Evolutionary conservation across 129 eudicot species (phyloP), one percentile per base, ranked within the genome.

Genomic region (Pulicaria dysenterica): DNA sequence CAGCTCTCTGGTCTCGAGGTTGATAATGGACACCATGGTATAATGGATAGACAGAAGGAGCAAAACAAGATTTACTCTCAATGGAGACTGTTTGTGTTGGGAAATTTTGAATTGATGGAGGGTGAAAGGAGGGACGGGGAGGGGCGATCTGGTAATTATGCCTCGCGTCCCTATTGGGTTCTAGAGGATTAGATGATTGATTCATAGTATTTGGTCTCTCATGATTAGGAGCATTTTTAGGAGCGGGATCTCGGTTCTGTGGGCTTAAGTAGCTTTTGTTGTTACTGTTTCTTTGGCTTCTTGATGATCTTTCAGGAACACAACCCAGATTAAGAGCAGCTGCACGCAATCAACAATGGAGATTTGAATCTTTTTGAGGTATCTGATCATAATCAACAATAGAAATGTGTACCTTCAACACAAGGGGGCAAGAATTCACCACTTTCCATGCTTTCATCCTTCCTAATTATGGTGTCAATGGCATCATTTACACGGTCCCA

Each of bases 401-500:
- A 56, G 47, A 50, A 51, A 67, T 54, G 61, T 3, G 48, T 82
- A 92, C 98, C 98, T 87, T 92, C 98, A 73, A 92, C 90, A 80
- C 98, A 92, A 58, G 98, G 96, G 58, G 92, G 95, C 84, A 92
- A 79, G 71, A 89, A 82, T 55, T 83, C 91, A 56, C 96, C 96
- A 3, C 88, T 85, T 79, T 92, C 98, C 41, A 89, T 62, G 67
- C 73, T 85, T 79, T 92, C 95, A 73, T 92, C 98, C 76, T 82
- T 87, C 79, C 91, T 85, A 58, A 92, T 92, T 16, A 92, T 89
- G 12, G 91, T 89, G 61, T 87, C 79, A 70, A 92, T 76, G 41
- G 96, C 96, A 69, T 92, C 98, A 42, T 89, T 92, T 41, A 89
- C 79, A 6, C 96, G 83, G 70, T 89, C 96, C 98, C 95, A 92